phyloP scores from a whole-genome alignment of 2,329 filamentous ascomycete genomes.

The Didymella pomorum region DNA sequence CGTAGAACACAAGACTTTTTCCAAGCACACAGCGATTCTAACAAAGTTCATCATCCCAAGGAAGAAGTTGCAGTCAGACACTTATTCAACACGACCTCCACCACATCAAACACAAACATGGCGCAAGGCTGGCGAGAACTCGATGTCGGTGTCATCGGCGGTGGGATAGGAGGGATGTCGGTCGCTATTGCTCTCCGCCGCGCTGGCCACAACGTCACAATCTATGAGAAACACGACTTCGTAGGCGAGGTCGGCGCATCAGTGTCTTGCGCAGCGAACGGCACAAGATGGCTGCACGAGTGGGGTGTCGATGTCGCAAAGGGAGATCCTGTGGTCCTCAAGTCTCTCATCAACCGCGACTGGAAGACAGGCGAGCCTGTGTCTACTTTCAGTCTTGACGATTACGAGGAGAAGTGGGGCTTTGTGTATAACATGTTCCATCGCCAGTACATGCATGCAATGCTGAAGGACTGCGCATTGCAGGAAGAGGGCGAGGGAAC shows the following conservation, averaged over 20 bases:
- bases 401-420: conserved; percentile 72
- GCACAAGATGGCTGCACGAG: conserved; percentile 72
- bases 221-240: conserved; percentile 73
- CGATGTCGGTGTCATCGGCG: conserved; percentile 57
- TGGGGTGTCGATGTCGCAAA: conserved; percentile 71
- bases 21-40: background rate
- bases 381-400: conserved; percentile 68
- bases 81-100: background rate
- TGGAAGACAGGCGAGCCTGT: conserved; percentile 73
- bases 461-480: conserved; percentile 68
- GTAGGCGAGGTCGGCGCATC: conserved; percentile 69
- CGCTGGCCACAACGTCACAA: conserved; percentile 64
- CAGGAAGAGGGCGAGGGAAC: conserved; percentile 61
- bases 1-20: background rate
- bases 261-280: conserved; percentile 69
- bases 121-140: conserved; percentile 34
- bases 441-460: conserved; percentile 71
- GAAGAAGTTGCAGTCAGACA: background rate
- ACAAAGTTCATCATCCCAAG: background rate
- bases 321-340: conserved; percentile 70
- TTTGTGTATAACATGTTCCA: conserved; percentile 73
- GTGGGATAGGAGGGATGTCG: conserved; percentile 63
- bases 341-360: conserved; percentile 72
- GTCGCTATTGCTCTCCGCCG: conserved; percentile 61
- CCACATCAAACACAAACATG: conserved; percentile 8